Base-by-base conservation (phyloP, 1,284 basidiomycete genomes). In the Wallemia hederae region DNA sequence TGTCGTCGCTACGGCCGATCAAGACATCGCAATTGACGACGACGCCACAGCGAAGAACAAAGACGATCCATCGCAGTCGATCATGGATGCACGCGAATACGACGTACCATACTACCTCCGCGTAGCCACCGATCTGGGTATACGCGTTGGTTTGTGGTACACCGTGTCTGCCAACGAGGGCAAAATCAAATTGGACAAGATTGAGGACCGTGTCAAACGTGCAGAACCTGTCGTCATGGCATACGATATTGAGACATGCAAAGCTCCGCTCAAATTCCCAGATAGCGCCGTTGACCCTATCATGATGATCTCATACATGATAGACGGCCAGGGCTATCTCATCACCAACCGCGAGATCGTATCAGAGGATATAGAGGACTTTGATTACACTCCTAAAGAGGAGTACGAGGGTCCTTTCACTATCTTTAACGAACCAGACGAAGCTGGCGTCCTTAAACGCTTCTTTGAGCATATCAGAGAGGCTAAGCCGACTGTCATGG, bases 291-390 rank as follows among this genome's bases (percentile, higher is more conserved):
- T 85, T 24, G 94, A 98, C 74, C 90, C 94, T 69, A 88, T 99
- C 67, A 98, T 99, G 92, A 99, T 99, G 94, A 98, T 99, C 65
- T 98, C 94, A 55, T 94, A 92, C 72, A 94, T 94, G 88, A 75
- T 94, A 31, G 89, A 94, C 69, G 69, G 67, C 0, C 87, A 97
- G 70, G 94, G 94, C 0, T 99, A 85, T 68, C 78, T 99, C 63
- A 97, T 99, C 70, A 97, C 90, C 24, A 98, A 98, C 67, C 79
- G 94, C 58, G 92, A 98, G 65, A 96, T 98, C 60, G 89, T 98
- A 62, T 82, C 83, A 63, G 90, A 98, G 69, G 89, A 98, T 69
- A 97, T 99, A 63, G 89, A 94, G 49, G 85, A 99, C 69, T 98
- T 99, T 67, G 94, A 98, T 70, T 98, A 98, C 70, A 97, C 94